A percentile compares a stretch with the other conserved stretches of the same genome.
These are phyloP conservation scores for Hevea brasiliensis DNA, from an alignment of 345 rosid genomes.

Conservation along the genomic window DNA sequence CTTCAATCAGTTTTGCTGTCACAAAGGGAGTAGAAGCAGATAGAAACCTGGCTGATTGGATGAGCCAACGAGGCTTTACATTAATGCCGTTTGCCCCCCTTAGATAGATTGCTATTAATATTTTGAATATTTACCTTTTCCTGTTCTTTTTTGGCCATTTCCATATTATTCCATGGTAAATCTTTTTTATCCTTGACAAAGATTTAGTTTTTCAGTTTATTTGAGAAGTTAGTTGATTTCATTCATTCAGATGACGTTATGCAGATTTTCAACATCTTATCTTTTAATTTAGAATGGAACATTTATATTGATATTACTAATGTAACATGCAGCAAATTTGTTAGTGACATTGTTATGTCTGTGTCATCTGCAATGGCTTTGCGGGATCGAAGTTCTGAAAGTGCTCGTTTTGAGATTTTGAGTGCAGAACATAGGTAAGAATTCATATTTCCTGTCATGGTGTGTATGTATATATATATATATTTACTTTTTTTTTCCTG, in stretches of 20 bases:
- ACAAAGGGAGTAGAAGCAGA: neutral
- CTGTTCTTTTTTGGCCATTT: neutral
- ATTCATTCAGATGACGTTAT: neutral
- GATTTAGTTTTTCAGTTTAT: neutral
- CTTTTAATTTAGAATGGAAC: neutral
- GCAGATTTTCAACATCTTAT: neutral
- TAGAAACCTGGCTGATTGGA: neutral
- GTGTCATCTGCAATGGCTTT: slow-evolving; percentile 91
- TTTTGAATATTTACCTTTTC: neutral
- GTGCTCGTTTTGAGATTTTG: slow-evolving; percentile 91
- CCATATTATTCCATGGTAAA: neutral
- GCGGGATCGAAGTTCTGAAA: slow-evolving; percentile 90
- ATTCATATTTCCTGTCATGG: neutral
- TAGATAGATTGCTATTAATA: neutral
- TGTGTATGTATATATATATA: too few species aligned
- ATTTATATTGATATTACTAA: slow-evolving; percentile 19
- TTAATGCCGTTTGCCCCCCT: neutral
- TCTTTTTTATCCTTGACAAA: neutral
- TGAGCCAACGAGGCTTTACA: neutral
- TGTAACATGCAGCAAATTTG: slow-evolving; percentile 71
- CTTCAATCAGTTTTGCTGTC: neutral
- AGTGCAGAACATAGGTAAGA: slow-evolving; percentile 71
- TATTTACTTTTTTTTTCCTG: neutral
- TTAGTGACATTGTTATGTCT: slow-evolving; percentile 78
- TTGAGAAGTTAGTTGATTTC: neutral